Evolutionary conservation across 352 stramenopile species (phyloP).

Genomic region (Albugo laibachii): DNA sequence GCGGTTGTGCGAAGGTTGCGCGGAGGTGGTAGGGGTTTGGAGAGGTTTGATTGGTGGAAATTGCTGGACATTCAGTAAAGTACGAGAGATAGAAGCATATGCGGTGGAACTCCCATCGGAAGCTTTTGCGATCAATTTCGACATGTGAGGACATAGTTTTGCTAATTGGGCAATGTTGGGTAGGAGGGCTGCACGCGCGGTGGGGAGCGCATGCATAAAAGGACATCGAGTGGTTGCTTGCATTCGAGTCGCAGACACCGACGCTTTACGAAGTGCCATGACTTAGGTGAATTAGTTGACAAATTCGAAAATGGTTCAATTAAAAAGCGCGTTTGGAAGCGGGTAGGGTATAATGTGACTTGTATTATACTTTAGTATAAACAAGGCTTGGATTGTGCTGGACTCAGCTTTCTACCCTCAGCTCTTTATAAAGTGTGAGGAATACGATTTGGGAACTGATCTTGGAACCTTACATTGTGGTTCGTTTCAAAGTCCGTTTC

Average conservation of each 20-base stretch:
- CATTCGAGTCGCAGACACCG: conserved; percentile 39
- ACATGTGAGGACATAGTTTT: conserved; percentile 78
- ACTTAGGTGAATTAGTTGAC: too few relatives aligned
- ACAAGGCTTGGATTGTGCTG: too few relatives aligned
- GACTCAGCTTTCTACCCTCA: too few relatives aligned
- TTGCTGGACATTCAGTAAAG: conserved; percentile 18
- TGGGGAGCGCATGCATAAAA: conserved; percentile 68
- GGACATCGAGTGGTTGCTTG: conserved; percentile 57
- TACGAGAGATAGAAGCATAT: conserved; percentile 25
- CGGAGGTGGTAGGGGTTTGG: conserved; percentile 10
- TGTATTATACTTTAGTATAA: too few relatives aligned
- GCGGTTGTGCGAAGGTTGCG: conserved; percentile 18
- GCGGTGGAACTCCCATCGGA: conserved; percentile 22
- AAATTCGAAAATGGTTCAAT: too few relatives aligned
- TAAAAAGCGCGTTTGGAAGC: too few relatives aligned
- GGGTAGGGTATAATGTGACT: too few relatives aligned
- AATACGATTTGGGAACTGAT: too few relatives aligned
- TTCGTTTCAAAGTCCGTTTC: too few relatives aligned
- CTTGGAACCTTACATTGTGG: too few relatives aligned
- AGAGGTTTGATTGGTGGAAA: conserved; percentile 41
- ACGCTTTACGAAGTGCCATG: conserved; percentile 12
- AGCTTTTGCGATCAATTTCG: conserved; percentile 37
- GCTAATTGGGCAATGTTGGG: conserved; percentile 73
- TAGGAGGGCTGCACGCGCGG: conserved; percentile 44
- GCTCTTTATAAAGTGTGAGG: too few relatives aligned